Base-by-base conservation (phyloP, 352 stramenopile species). In the Globisporangium heterothallicum region DNA sequence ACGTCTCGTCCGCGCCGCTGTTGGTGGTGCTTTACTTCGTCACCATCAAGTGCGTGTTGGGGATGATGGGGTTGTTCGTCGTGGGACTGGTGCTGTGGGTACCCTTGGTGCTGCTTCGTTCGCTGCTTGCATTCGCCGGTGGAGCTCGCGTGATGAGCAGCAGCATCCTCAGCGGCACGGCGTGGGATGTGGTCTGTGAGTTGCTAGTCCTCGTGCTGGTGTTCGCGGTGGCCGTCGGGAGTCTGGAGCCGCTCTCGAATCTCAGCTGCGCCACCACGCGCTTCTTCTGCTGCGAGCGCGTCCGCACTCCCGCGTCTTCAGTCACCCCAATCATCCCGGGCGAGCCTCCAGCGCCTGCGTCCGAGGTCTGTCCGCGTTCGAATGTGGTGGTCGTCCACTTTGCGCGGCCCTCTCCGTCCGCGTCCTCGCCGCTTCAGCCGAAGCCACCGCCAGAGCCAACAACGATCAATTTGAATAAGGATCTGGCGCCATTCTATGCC, bases 21-120 rank as follows among this genome's bases (percentile, higher is more conserved):
- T 48, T 52, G 38, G 49, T 61, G 45, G 42, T 70, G 13, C 10
- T 62, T 12, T 66, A 70, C 52, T 50, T 70, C 19, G 49, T 52
- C 9, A 55, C 38, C n/a, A 38, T 70, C 40, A 70, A 66, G 49
- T 54, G 58, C 27, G 4, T 63, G 2, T 42, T 65, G 1, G 57
- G 38, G 2, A 36, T 52, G 1, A 16, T 55, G 10, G 50, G 61
- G 1, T 25, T 68, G 2, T 38, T 46, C 0, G 6, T 52, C 6
- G 42, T 61, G 21, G 19, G 32, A 1, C 2, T 68, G 2, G 50
- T 45, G 41, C 14, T 56, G 16, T 56, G 49, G 49, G n/a, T 26
- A 8, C 26, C 41, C 2, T 13, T 26, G n/a, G 25, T 27, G 25
- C 25, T 58, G 8, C 22, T 59, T 34, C 42, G 21, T 3, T 9